Evolutionary conservation across 306 rosid species (phyloP).

Genomic region (Fagus crenata): DNA sequence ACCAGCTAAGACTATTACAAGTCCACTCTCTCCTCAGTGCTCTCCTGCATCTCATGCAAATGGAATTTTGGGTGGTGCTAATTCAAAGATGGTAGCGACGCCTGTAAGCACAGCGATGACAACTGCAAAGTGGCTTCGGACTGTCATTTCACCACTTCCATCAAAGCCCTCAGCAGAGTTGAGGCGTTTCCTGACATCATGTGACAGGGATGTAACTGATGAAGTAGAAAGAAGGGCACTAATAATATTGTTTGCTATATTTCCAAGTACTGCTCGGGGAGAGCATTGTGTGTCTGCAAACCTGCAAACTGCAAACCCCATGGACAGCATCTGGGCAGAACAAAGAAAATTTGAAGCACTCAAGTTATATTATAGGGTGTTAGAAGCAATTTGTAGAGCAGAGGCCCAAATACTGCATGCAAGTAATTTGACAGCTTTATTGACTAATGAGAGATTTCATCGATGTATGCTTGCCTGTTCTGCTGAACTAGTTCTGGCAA

Average conservation of each 20-base stretch:
- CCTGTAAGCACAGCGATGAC: conserved; percentile 99
- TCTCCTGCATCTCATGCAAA: conserved; percentile 75
- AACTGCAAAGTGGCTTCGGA: conserved; percentile 99
- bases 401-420: conserved; percentile 88
- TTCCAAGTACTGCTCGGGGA: conserved; percentile 83
- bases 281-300: conserved; percentile 70
- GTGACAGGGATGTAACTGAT: conserved; percentile 79
- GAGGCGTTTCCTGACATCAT: conserved; percentile 71
- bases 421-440: conserved; percentile 80
- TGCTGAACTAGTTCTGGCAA: conserved; percentile 92
- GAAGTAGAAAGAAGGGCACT: conserved; percentile 88
- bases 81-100: conserved; percentile 72
- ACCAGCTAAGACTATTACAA: conserved; percentile 69
- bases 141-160: conserved; percentile 82
- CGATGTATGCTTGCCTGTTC: conserved; percentile 99
- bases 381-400: conserved; percentile 98
- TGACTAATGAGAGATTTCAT: conserved; percentile 97
- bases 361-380: conserved; percentile 81
- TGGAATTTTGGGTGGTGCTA: conserved; percentile 49
- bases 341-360: conserved; percentile 89
- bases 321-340: conserved; percentile 97
- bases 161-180: conserved; percentile 82
- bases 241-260: conserved; percentile 87
- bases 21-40: conserved; percentile 85
- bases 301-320: conserved; percentile 72